Evolutionary conservation across 139 green algal genomes (phyloP), one percentile per base, ranked within the genome.

Genomic region (Haematococcus lacustris): DNA sequence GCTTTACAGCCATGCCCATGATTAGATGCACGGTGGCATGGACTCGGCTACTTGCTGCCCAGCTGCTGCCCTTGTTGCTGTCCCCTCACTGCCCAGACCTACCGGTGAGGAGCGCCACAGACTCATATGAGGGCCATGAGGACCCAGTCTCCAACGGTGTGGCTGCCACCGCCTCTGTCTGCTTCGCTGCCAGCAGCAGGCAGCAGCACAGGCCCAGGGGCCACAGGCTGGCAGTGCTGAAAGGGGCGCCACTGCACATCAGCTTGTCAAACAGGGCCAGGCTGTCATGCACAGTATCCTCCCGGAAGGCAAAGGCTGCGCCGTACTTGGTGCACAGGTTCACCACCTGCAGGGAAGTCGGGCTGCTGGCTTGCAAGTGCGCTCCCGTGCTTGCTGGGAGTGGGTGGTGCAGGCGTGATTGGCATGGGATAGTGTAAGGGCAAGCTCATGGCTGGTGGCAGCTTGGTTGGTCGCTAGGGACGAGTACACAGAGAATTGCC

Each of bases 261-360:
- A 79, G 61, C 43, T 67, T 66, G 74, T 84, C 79, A 59, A 84
- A 81, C 38, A 84, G 71, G 61, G 39, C 35, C 74, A 85, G 71
- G 28, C 67, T 75, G 63, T 85, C 79, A 57, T 85, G 81, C 6
- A 77, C 71, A 30, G 69, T 75, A 59, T 85, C 79, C 26, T 81
- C 74, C 38, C 63, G 72, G 37, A 85, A 70, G 32, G 38, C 53
- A 38, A 85, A 80, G 9, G 73, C 69, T 13, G 47, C 65, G 23
- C 70, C 62, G 64, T 85, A 85, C 72, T 85, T 80, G 47, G 81
- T 69, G 38, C 69, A 75, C 53, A 81, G 66, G 41, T 68, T n/a
- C 35, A 85, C 72, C 23, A 81, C 78, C 64, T 63, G 32, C 35
- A 25, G 60, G 32, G 33, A 38, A 40, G 30, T 57, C 13, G 47